Base-by-base conservation (phyloP, 176 grass and related monocot genomes). In the Secale cereale region DNA sequence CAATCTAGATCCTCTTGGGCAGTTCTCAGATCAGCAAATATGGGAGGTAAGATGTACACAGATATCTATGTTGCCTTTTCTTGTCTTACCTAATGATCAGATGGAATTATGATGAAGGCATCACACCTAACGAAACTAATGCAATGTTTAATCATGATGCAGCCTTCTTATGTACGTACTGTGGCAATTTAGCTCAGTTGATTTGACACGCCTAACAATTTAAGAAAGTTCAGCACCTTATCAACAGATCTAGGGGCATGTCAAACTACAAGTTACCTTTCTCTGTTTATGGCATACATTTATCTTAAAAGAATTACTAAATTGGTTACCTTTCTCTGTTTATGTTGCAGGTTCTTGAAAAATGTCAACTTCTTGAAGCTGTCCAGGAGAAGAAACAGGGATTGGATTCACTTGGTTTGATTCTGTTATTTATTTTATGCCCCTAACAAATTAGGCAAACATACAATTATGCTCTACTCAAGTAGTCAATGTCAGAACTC, bases 321-420 rank as follows among this genome's bases (percentile, higher is more conserved):
- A 62, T 39, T 70, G 36, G 40, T 59, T 81, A 19, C 19, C 27
- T 11, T 54, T 52, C 59, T 39, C 7, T 80, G 31, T 19, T 66
- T 94, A 26, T 83, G 8, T 40, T 81, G 10, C 79, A 98, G 96
- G 89, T 92, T 86, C 89, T 98, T 26, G 89, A 89, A 15, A 95
- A 98, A 90, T 98, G 96, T 54, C 96, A 98, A 76, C 93, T 98
- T 83, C 79, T 83, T 79, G 96, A 95, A 85, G 65, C 86, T 81
- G 93, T 98, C 86, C 87, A 88, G 78, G 93, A 94, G 89, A 98
- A 95, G 86, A 88, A 95, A 35, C 74, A 88, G 14, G 88, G 91
- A 69, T 59, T 98, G 70, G 96, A 94, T 83, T 95, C 93, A 77
- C 78, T 91, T 86, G 96, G 95, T 93, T 88, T 27, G 57, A 82